Conservation (phyloP, 1,284 basidiomycete genomes). For the Ceratobasidium sp. region DNA sequence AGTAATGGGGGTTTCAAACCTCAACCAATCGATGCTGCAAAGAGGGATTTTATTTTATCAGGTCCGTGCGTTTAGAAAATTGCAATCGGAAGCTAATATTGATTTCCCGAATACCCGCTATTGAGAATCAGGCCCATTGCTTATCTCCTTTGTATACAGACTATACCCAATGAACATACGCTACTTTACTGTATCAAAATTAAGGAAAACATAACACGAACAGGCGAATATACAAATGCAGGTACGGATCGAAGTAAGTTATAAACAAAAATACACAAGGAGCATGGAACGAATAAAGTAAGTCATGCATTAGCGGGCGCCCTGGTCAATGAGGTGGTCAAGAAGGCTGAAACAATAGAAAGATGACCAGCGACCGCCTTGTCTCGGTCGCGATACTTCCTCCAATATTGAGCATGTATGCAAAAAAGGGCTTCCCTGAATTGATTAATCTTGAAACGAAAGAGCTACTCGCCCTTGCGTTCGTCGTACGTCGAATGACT, state of each 20-base stretch:
- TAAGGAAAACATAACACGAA: constrained; percentile 38
- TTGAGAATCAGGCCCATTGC: not conserved
- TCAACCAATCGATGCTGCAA: constrained; percentile 16
- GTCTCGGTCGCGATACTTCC: constrained; percentile 2
- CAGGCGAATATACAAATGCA: constrained; percentile 34
- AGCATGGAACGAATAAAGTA: constrained; percentile 41
- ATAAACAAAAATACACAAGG: constrained; percentile 38
- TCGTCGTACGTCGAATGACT: constrained; percentile 23
- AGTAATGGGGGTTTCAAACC: constrained; percentile 9
- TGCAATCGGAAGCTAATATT: constrained; percentile 41
- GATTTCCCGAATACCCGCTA: constrained; percentile 17
- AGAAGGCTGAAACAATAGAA: constrained; percentile 35
- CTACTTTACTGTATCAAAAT: constrained; percentile 32
- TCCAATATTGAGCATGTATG: constrained; percentile 23
- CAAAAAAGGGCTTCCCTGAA: constrained; percentile 25
- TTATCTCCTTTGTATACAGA: constrained; percentile 22
- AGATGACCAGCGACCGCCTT: constrained; percentile 11
- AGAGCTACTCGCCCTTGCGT: constrained; percentile 24
- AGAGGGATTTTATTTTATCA: constrained; percentile 40
- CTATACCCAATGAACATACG: constrained; percentile 34
- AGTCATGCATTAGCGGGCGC: constrained; percentile 34
- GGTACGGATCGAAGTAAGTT: not conserved
- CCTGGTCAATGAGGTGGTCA: not conserved
- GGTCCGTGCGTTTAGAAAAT: constrained; percentile 30
- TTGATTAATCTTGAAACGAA: constrained; percentile 15